Evolutionary conservation across 1,284 basidiomycete genomes (phyloP).

Genomic region (Pyrrhoderma noxium): DNA sequence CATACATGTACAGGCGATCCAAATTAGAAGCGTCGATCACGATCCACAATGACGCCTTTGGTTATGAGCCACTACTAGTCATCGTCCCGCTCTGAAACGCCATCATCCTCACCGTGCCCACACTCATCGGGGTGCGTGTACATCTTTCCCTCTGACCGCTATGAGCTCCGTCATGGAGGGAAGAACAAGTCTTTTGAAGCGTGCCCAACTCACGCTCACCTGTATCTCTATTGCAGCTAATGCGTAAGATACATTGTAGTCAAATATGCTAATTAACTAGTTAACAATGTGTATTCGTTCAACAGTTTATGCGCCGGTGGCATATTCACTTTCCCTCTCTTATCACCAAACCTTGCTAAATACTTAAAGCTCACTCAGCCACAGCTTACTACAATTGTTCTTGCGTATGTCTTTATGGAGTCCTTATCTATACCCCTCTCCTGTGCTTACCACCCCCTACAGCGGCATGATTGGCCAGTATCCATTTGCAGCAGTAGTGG

Average conservation of each 20-base stretch:
- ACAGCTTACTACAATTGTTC: conserved; percentile 70
- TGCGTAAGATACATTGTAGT: conserved; percentile 49
- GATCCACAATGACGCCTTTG: not conserved
- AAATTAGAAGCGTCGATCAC: conserved; percentile 1
- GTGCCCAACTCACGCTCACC: conserved; percentile 28
- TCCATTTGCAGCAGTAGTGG: conserved; percentile 52
- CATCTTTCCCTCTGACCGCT: conserved; percentile 8
- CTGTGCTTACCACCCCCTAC: not conserved
- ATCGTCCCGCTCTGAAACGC: no score
- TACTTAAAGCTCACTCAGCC: conserved; percentile 61
- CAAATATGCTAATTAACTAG: no score
- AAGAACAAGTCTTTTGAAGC: conserved; percentile 1
- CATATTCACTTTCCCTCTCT: conserved; percentile 67
- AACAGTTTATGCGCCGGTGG: conserved; percentile 63
- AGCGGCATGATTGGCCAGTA: conserved; percentile 69
- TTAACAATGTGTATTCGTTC: not conserved
- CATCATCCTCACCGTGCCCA: no score
- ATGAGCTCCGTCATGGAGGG: not conserved
- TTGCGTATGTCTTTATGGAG: conserved; percentile 37
- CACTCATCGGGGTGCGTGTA: not conserved
- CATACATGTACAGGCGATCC: not conserved
- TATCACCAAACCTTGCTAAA: conserved; percentile 53
- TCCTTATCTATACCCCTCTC: not conserved
- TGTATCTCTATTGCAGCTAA: conserved; percentile 55
- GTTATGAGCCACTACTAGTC: not conserved